A percentile compares a stretch with the other conserved stretches of the same genome.
Evolutionary conservation across 1,139 yeast species (phyloP).

Genomic region (Nakaseomyces kungkrabaensis): DNA sequence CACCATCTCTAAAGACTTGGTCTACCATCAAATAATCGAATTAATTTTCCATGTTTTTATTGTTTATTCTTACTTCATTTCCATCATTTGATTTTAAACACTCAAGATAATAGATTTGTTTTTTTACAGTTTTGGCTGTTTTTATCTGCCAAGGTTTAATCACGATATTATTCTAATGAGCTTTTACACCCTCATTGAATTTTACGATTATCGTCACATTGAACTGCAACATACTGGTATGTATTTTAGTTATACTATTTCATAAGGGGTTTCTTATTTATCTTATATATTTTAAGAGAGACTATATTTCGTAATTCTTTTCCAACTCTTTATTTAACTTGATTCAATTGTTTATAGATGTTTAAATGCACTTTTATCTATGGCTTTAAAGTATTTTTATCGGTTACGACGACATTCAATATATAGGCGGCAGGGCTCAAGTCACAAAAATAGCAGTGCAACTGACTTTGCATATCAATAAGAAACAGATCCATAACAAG

Average conservation of each 20-base stretch:
- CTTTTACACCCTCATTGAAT: not conserved
- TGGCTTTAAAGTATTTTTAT: too few species aligned
- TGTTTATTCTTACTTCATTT: conserved; percentile 6
- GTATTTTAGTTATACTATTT: conserved; percentile 3
- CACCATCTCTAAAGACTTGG: conserved; percentile 46
- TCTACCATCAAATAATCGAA: conserved; percentile 49
- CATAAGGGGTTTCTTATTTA: conserved; percentile 2
- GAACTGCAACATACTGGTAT: conserved; percentile 2
- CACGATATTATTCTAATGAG: not conserved
- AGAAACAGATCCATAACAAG: not conserved
- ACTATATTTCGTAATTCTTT: conserved; percentile 1
- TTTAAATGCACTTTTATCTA: too few species aligned
- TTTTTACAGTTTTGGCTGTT: conserved; percentile 1
- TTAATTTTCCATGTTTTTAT: conserved; percentile 3
- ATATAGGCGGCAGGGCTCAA: not conserved
- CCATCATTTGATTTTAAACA: conserved; percentile 4
- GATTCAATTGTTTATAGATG: too few species aligned
- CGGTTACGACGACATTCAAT: not conserved
- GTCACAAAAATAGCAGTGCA: not conserved
- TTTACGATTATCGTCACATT: not conserved
- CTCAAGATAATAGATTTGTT: conserved; percentile 4
- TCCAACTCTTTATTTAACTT: not conserved
- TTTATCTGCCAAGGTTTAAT: conserved; percentile 1
- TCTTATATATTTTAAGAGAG: not conserved
- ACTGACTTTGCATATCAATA: not conserved